Percentiles rank a stretch among this genome's conserved stretches.
These are phyloP conservation scores for Lactarius quietus DNA, from an alignment of 768 basidiomycete genomes.

Conservation along the genomic window DNA sequence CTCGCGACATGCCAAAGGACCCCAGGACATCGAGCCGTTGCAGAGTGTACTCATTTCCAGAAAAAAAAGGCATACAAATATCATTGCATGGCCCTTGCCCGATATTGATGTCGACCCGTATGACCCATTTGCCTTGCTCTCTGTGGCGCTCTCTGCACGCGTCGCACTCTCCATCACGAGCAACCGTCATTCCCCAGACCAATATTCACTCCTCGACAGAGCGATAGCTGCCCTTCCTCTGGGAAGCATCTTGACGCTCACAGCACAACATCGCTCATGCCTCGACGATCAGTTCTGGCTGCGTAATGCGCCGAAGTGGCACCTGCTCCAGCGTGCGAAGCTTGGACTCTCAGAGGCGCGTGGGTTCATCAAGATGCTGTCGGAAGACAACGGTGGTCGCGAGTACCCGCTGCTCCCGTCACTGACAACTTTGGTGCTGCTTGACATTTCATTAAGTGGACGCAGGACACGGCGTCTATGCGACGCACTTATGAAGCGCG, in stretches of 20 bases:
- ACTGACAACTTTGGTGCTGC: neutral
- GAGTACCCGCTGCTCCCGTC: neutral
- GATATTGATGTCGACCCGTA: neutral
- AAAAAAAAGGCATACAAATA: neutral
- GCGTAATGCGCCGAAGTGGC: too few species aligned
- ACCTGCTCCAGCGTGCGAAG: too few species aligned
- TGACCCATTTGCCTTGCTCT: neutral
- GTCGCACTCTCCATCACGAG: neutral
- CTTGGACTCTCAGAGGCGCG: too few species aligned
- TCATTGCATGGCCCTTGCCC: slow-evolving; percentile 8
- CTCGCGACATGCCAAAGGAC: neutral
- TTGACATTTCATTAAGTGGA: neutral
- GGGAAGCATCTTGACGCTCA: too few species aligned
- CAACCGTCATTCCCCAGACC: too few species aligned
- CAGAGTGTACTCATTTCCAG: neutral
- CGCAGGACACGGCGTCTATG: neutral
- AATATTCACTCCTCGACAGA: too few species aligned
- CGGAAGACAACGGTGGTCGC: neutral
- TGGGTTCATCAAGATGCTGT: neutral
- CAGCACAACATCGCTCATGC: too few species aligned
- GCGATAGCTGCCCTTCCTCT: too few species aligned
- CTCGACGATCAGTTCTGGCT: too few species aligned
- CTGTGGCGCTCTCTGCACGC: too few species aligned
- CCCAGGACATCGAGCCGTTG: slow-evolving; percentile 7
- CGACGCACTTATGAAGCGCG: slow-evolving; percentile 1